phyloP scores from a whole-genome alignment of 2,329 filamentous ascomycete species.

The Phyllachora maydis region DNA sequence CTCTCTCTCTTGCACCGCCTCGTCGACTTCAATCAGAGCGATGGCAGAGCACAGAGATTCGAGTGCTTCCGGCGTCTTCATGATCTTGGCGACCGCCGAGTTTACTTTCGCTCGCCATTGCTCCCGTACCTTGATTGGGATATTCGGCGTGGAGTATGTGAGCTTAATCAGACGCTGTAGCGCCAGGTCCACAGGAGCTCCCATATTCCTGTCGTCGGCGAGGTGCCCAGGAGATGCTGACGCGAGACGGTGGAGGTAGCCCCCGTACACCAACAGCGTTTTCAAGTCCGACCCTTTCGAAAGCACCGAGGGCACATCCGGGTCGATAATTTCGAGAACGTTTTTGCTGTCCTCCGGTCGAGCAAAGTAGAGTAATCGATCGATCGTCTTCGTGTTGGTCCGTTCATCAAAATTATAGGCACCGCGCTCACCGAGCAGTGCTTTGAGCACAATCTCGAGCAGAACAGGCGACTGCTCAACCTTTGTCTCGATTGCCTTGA shows the following conservation, averaged over 20 bases:
- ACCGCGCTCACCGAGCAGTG: slow-evolving; percentile 49
- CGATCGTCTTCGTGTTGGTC: slow-evolving; percentile 70
- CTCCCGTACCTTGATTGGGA: slow-evolving; percentile 32
- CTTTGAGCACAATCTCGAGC: slow-evolving; percentile 38
- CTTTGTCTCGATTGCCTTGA: slow-evolving; percentile 48
- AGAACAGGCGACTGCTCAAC: slow-evolving; percentile 39
- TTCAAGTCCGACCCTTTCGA: too few species aligned
- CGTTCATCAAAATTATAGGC: slow-evolving; percentile 66
- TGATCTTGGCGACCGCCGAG: slow-evolving; percentile 35
- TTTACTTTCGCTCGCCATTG: slow-evolving; percentile 33
- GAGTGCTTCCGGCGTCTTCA: slow-evolving; percentile 30
- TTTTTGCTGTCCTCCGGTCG: too few species aligned
- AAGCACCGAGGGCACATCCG: too few species aligned
- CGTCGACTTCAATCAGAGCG: slow-evolving; percentile 26
- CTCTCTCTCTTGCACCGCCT: too few species aligned
- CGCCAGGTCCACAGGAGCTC: slow-evolving; percentile 17
- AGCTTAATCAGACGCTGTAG: slow-evolving; percentile 31
- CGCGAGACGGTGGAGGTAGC: slow-evolving; percentile 31
- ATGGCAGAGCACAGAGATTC: slow-evolving; percentile 31
- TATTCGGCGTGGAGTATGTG: slow-evolving; percentile 27
- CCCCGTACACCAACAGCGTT: too few species aligned
- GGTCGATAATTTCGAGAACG: too few species aligned
- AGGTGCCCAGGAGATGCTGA: too few species aligned
- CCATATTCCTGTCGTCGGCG: slow-evolving; percentile 10
- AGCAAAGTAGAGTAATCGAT: too few species aligned